These are phyloP conservation scores for Udeniomyces megalosporus DNA, from an alignment of 768 basidiomycete species.

Conservation along the genomic window DNA sequence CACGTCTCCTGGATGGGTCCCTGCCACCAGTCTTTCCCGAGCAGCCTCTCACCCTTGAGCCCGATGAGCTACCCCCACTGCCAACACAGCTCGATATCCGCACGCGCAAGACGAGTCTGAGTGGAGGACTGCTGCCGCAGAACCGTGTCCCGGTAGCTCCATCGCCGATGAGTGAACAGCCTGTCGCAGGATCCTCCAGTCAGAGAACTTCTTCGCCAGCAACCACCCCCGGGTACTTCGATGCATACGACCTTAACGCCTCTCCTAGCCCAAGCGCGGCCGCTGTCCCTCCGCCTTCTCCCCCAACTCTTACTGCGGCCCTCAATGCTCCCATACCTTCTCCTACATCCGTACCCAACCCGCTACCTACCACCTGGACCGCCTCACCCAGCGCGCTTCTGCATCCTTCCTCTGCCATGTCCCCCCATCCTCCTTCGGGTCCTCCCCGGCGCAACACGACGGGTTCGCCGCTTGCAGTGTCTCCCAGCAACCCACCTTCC, in stretches of 20 bases:
- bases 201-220: too few species aligned
- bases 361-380: neutral
- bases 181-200: too few species aligned
- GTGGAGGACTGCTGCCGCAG: neutral
- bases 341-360: neutral
- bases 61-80: conserved; percentile 3
- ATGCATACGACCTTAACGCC: neutral
- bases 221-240: neutral
- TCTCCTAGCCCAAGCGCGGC: too few species aligned
- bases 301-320: neutral
- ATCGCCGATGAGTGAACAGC: neutral
- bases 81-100: neutral
- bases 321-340: neutral
- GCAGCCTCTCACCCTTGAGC: neutral
- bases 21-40: neutral
- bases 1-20: neutral
- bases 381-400: neutral
- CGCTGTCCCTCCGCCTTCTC: neutral
- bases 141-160: neutral
- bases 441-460: neutral
- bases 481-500: neutral
- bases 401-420: neutral
- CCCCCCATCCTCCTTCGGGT: neutral
- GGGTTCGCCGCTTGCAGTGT: neutral
- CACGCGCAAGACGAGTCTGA: neutral